Evolutionary conservation across 441 rosid species (phyloP), one percentile per base, ranked within the genome.

Genomic region (Jatropha podagrica): DNA sequence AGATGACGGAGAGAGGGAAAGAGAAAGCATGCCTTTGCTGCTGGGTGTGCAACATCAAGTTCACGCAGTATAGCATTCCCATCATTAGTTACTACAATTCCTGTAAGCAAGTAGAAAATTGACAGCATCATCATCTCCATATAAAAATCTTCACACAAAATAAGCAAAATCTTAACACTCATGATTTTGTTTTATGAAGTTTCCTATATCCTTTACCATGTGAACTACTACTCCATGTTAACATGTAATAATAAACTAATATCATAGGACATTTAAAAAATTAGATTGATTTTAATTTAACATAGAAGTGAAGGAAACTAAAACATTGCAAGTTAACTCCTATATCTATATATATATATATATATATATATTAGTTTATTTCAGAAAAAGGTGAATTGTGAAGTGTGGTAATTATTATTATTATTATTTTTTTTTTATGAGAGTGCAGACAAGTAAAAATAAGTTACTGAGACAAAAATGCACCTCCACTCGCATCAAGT

Each of bases 41-140:
- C 99, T 59, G 98, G 98, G 54, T 95, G 98, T 32, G 97, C 97
- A 86, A 95, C 67, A 87, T 95, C 98, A 67, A 93, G 59, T 79
- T 95, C 99, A 79, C 98, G 97, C 20, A 95, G 85, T 74, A 93
- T 93, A 48, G 98, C 92, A 83, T 95, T 93, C 69, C 99, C 99
- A 73, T 93, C 98, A 83, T 95, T 95, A 37, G 98, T 95, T 62
- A 95, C 98, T 55, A 91, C 96, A 76, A 95, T 95, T 60, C 97
- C 97, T 94, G 89, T 73, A 55, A 72, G 32, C 64, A 80, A 40
- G 18, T 48, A 82, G 26, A 74, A 69, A 51, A 76, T n/a, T 20
- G 3, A 71, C 38, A 65, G 3, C 27, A 65, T 65, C 51, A 65
- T 13, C 27, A 65, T 13, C 49, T 73, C 12, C 48, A 48, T 13